Evolutionary conservation across 257 asterid species (phyloP).

Genomic region (Nemophila menziesii): DNA sequence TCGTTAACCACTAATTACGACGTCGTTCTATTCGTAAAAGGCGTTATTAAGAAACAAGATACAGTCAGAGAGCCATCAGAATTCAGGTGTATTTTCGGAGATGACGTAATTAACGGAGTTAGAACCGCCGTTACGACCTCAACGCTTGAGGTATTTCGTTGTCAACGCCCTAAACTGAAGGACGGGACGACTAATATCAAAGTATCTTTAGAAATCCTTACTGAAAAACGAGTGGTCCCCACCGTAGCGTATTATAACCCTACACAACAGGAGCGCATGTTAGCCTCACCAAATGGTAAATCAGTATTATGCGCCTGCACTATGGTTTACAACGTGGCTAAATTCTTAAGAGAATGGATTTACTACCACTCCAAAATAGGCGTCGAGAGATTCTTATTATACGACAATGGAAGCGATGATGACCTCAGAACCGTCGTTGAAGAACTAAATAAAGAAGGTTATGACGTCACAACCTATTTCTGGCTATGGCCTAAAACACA

Average conservation of each 20-base stretch:
- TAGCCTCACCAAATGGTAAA: constrained; percentile 11
- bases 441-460: constrained; percentile 36
- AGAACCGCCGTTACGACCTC: constrained; percentile 58
- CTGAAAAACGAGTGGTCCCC: constrained; percentile 43
- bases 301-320: constrained; percentile 67
- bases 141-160: constrained; percentile 80
- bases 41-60: constrained; percentile 55
- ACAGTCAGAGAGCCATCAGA: constrained; percentile 35
- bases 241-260: constrained; percentile 45
- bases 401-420: constrained; percentile 81
- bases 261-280: constrained; percentile 34
- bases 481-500: constrained; percentile 94
- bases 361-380: constrained; percentile 61
- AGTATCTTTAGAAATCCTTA: constrained; percentile 39
- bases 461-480: constrained; percentile 28
- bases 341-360: constrained; percentile 66
- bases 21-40: constrained; percentile 69
- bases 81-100: constrained; percentile 51
- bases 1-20: constrained; percentile 54
- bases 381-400: constrained; percentile 53
- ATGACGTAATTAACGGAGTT: constrained; percentile 26
- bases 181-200: constrained; percentile 14
- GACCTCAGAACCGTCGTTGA: constrained; percentile 22
- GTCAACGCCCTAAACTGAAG: constrained; percentile 32
- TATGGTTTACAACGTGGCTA: constrained; percentile 70